Evolutionary conservation across 768 basidiomycete species (phyloP), one percentile per base, ranked within the genome.

Genomic region (Pisolithus marmoratus): DNA sequence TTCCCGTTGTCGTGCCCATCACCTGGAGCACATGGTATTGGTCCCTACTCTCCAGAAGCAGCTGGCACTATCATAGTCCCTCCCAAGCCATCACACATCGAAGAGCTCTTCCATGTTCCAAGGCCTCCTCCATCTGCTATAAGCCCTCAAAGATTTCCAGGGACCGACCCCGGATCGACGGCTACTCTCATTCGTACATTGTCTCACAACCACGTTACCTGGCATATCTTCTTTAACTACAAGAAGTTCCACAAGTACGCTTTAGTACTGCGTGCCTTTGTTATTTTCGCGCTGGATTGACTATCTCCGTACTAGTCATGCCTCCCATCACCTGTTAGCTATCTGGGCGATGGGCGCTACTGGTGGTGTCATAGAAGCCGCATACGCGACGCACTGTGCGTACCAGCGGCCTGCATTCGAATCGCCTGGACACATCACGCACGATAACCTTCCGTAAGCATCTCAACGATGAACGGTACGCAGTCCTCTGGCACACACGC

Each of bases 371-470:
- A 68, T 80, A 14, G 50, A 62, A 27, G 68, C 68, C 8, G 73
- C 65, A 6, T 78, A 76, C 57, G 55, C 71, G 29, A 55, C 60
- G 41, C 58, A 63, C 34, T 58, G 58, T 17, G 37, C 22, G 7
- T 62, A 72, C 34, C 73, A 76, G 55, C 65, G 63, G 11, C 67
- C 67, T 6, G 68, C 66, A 0, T 71, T 74, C 49, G 55, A 65
- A 41, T 76, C 83, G 5, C 81, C 82, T 0, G 66, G 61, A 8
- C 43, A 56, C 4, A 77, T 86, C 46, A 75, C 70, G 3, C 60
- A 59, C 6, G 63, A 73, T 7, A 86, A 81, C 54, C 76, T 82
- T n/a, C 50, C 64, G 66, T 36, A 72, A 77, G 4, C 79, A 84
- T 58, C 43, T 59, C 14, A 52, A 58, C 8, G 44, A 59, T 24